Conservation (phyloP, 2,329 filamentous ascomycete species). For the Fusarium irregulare region DNA sequence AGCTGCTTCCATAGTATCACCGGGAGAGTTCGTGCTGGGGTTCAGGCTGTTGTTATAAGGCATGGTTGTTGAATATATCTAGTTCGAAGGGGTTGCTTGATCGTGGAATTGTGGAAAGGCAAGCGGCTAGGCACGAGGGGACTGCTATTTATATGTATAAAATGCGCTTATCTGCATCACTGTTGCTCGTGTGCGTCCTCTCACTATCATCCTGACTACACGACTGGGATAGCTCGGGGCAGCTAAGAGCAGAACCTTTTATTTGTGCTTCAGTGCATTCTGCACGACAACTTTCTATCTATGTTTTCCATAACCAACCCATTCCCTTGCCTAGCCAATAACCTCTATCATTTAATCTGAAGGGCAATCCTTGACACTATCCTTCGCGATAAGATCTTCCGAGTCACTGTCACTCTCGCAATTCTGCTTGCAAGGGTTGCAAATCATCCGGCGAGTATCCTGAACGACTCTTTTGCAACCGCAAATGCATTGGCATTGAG, state of each 20-base stretch:
- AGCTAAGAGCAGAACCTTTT: not conserved
- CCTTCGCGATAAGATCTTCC: not conserved
- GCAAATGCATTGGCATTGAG: not conserved
- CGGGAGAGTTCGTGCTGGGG: not conserved
- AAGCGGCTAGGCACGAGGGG: not conserved
- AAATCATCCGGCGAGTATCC: not conserved
- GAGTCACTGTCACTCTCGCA: not conserved
- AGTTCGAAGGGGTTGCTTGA: not conserved
- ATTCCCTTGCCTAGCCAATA: not conserved
- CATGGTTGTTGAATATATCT: not conserved
- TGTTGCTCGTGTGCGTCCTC: not conserved
- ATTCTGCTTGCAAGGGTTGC: too few relatives aligned
- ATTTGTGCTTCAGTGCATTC: not conserved
- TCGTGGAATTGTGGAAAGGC: not conserved
- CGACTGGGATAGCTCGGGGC: not conserved
- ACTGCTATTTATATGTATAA: not conserved
- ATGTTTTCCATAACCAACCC: not conserved
- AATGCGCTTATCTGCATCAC: not conserved
- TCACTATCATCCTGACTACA: not conserved
- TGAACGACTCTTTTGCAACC: not conserved
- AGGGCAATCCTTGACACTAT: not conserved
- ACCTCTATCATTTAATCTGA: not conserved
- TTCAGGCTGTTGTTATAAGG: not conserved
- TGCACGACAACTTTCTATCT: not conserved
- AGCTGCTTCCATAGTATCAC: not conserved